These are phyloP conservation scores for Suillus plorans DNA, from an alignment of 768 basidiomycete species.

Conservation along the genomic window DNA sequence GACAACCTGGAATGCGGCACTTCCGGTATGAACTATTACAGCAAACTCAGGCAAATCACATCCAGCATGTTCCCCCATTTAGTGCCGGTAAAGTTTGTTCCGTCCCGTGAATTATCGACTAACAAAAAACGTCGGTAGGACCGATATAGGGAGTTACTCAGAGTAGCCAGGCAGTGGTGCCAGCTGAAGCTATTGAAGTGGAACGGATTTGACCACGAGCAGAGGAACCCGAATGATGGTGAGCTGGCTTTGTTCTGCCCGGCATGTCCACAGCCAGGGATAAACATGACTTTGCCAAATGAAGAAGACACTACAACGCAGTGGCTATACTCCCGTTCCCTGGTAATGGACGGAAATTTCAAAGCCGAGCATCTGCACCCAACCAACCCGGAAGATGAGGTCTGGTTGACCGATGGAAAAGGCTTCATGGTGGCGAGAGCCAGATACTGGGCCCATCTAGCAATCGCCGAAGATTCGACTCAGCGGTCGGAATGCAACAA, in stretches of 20 bases:
- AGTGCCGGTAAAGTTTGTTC: neutral
- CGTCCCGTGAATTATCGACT: too few species aligned
- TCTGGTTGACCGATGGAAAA: conserved; percentile 13
- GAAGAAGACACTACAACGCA: neutral
- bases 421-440: neutral
- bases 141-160: conserved; percentile 17
- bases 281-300: neutral
- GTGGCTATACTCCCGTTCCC: too few species aligned
- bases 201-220: conserved; percentile 9
- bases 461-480: neutral
- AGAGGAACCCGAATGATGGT: neutral
- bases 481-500: conserved; percentile 17
- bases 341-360: conserved; percentile 3
- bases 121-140: too few species aligned
- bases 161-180: conserved; percentile 16
- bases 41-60: neutral
- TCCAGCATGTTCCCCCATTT: neutral
- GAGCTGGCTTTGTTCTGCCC: conserved; percentile 1
- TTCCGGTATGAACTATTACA: neutral
- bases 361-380: conserved; percentile 5
- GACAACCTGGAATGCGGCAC: conserved; percentile 4
- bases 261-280: conserved; percentile 7
- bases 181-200: conserved; percentile 22
- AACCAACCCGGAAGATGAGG: conserved; percentile 11
- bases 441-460: neutral